These are phyloP conservation scores for Rhodamnia argentea DNA, from an alignment of 345 rosid species.

Conservation along the genomic window DNA sequence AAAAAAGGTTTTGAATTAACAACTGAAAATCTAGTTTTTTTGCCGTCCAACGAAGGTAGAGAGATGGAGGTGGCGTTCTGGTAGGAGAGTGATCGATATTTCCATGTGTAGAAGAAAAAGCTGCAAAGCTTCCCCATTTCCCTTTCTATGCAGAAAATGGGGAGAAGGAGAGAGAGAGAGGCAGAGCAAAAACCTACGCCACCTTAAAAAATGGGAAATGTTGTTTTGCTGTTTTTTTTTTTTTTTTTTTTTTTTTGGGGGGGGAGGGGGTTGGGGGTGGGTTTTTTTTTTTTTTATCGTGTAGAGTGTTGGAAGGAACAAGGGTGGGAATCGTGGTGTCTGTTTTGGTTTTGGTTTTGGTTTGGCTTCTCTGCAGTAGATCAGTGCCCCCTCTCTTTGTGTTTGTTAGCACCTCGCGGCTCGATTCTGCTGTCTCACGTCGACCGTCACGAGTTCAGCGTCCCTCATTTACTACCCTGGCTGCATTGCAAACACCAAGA, in stretches of 20 bases:
- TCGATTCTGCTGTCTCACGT: not conserved
- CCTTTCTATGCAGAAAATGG: not conserved
- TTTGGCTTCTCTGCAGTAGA: not conserved
- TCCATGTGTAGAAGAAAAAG: not conserved
- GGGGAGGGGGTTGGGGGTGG: too few relatives aligned
- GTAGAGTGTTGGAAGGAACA: not conserved
- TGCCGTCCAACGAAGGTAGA: not conserved
- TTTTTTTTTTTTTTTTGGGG: not conserved
- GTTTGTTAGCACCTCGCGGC: not conserved
- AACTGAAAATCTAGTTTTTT: not conserved
- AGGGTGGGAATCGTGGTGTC: not conserved
- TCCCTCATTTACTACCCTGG: not conserved
- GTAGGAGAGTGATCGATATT: not conserved
- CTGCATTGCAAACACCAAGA: not conserved
- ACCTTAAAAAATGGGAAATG: not conserved
- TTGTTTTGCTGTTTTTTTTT: not conserved
- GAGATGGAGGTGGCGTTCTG: not conserved
- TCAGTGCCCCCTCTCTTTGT: not conserved
- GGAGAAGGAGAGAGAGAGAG: not conserved
- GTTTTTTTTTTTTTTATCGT: not conserved
- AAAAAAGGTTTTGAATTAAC: not conserved
- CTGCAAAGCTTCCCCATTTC: not conserved
- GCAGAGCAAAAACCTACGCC: not conserved
- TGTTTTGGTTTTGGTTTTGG: not conserved
- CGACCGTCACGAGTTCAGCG: not conserved